phyloP scores from a whole-genome alignment of 345 rosid genomes.

The Populus ilicifolia region DNA sequence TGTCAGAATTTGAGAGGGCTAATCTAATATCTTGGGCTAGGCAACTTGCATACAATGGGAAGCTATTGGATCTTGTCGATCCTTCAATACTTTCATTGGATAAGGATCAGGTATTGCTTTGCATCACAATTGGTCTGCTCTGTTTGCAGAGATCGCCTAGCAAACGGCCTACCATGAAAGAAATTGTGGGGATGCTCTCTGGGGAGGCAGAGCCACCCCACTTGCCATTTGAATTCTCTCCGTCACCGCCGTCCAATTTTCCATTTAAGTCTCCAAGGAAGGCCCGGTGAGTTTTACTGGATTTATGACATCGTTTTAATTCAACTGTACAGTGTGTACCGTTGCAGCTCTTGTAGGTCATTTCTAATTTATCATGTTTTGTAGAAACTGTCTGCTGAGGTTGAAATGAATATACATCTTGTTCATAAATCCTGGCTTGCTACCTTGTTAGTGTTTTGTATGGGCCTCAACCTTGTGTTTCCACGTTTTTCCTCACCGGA shows the following conservation, averaged over 20 bases:
- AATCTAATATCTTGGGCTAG: conserved; percentile 83
- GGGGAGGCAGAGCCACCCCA: conserved; percentile 64
- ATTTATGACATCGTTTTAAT: neutral
- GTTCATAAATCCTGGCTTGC: conserved; percentile 1
- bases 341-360: conserved; percentile 22
- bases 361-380: conserved; percentile 21
- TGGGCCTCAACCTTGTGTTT: conserved; percentile 16
- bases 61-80: conserved; percentile 62
- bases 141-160: conserved; percentile 70
- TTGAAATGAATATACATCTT: conserved; percentile 7
- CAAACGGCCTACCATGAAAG: conserved; percentile 62
- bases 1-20: conserved; percentile 77
- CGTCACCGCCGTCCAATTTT: conserved; percentile 55
- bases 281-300: conserved; percentile 18
- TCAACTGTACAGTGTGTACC: conserved; percentile 37
- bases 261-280: conserved; percentile 24
- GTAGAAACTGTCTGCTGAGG: conserved; percentile 24
- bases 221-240: conserved; percentile 73
- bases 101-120: conserved; percentile 59
- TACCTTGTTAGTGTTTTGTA: neutral
- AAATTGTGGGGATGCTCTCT: conserved; percentile 62
- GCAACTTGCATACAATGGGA: conserved; percentile 62
- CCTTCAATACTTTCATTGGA: conserved; percentile 54
- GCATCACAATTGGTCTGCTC: conserved; percentile 61
- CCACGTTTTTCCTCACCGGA: conserved; percentile 3